These are phyloP conservation scores for Cucumis variabilis DNA, from an alignment of 331 rosid species.

Conservation along the genomic window DNA sequence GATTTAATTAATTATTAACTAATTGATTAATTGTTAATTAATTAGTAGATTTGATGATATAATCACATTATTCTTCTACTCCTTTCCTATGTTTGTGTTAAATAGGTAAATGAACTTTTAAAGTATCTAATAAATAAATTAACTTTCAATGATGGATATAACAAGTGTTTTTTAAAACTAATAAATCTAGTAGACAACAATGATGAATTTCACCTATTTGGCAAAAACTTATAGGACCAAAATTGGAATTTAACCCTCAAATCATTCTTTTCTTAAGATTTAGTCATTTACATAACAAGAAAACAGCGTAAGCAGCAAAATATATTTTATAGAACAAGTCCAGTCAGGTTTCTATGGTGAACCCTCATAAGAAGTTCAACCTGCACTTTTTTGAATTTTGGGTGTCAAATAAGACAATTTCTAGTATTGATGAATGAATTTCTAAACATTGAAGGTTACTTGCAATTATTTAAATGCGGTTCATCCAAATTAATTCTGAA, in stretches of 20 bases:
- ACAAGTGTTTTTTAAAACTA: background rate
- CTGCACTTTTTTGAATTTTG: background rate
- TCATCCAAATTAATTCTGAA: too few relatives aligned
- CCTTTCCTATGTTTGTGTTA: too few relatives aligned
- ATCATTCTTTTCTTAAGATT: background rate
- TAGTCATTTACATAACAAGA: background rate
- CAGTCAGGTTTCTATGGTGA: constrained; percentile 64
- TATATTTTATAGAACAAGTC: constrained; percentile 33
- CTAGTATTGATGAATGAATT: background rate
- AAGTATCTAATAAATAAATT: too few relatives aligned
- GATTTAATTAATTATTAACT: too few relatives aligned
- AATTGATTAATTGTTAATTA: too few relatives aligned
- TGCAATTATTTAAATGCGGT: background rate
- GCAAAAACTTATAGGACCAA: background rate
- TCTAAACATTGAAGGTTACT: background rate
- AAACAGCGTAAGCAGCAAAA: background rate
- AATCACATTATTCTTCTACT: too few relatives aligned
- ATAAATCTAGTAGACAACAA: too few relatives aligned
- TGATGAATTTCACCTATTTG: background rate
- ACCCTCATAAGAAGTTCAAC: constrained; percentile 51
- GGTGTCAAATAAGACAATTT: background rate
- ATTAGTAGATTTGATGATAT: too few relatives aligned
- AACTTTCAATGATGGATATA: too few relatives aligned
- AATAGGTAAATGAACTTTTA: background rate
- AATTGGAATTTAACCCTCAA: background rate